Conservation (phyloP, 1,284 basidiomycete species). For the Cryptococcus neoformans region DNA sequence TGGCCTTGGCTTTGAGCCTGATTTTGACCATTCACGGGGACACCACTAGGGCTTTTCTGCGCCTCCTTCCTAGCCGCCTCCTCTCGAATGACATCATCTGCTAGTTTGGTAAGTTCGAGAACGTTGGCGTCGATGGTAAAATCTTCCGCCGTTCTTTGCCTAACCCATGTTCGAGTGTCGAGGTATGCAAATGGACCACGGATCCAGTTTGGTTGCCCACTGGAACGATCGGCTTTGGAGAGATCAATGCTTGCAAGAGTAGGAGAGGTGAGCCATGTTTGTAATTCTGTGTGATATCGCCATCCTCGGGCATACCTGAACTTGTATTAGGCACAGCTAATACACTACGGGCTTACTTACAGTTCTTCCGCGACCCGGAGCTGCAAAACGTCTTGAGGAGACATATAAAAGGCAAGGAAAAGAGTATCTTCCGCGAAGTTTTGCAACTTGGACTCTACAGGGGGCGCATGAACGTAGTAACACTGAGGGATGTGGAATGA, state of each 20-base stretch:
- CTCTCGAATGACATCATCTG: slow-evolving; percentile 25
- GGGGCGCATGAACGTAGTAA: slow-evolving; percentile 89
- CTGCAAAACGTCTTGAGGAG: slow-evolving; percentile 87
- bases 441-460: slow-evolving; percentile 79
- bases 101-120: slow-evolving; percentile 38
- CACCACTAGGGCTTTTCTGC: slow-evolving; percentile 20
- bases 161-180: slow-evolving; percentile 41
- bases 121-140: slow-evolving; percentile 37
- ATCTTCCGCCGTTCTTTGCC: slow-evolving; percentile 40
- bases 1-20: neutral
- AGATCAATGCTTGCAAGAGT: slow-evolving; percentile 33
- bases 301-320: slow-evolving; percentile 90
- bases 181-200: slow-evolving; percentile 46
- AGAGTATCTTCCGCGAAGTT: slow-evolving; percentile 96
- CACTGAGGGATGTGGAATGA: slow-evolving; percentile 82
- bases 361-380: slow-evolving; percentile 89
- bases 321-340: neutral
- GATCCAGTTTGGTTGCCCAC: slow-evolving; percentile 23
- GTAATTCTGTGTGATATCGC: slow-evolving; percentile 94
- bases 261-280: slow-evolving; percentile 79
- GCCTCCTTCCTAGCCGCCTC: slow-evolving; percentile 30
- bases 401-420: slow-evolving; percentile 98
- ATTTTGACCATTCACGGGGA: neutral
- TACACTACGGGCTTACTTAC: slow-evolving; percentile 56
- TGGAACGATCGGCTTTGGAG: slow-evolving; percentile 15